Conservation (phyloP, 805 yeast species). For the Grigorovia jiainica region DNA sequence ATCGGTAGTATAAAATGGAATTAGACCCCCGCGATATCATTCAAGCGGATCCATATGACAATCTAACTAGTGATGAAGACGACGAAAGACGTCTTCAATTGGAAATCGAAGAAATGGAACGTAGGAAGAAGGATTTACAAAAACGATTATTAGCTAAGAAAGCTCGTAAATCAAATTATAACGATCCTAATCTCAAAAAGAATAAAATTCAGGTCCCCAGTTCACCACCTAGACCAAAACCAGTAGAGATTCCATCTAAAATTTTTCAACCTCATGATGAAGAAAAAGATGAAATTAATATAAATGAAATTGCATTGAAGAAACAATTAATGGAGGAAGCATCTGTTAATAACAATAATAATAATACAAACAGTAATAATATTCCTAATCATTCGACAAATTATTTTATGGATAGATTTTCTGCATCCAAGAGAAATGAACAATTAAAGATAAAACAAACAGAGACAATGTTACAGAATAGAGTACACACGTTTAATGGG, state of each 20-base stretch:
- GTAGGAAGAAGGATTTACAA: constrained; percentile 19
- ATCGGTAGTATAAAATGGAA: constrained; percentile 1
- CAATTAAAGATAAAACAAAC: constrained; percentile 13
- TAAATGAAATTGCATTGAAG: not conserved
- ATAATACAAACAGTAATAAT: not conserved
- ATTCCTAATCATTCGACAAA: constrained; percentile 11
- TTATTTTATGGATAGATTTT: constrained; percentile 28
- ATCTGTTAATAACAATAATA: not conserved
- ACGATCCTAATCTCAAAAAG: constrained; percentile 18
- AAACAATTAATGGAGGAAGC: not conserved
- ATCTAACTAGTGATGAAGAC: constrained; percentile 17
- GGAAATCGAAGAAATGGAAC: constrained; percentile 20
- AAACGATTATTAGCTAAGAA: constrained; percentile 16
- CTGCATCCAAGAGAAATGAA: constrained; percentile 19
- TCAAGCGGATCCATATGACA: constrained; percentile 12
- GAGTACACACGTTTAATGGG: constrained; percentile 32
- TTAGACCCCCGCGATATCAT: constrained; percentile 23
- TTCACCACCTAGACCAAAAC: constrained; percentile 17
- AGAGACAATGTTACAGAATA: constrained; percentile 24
- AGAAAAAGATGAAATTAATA: constrained; percentile 3
- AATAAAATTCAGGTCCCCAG: constrained; percentile 15
- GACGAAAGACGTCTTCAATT: constrained; percentile 14
- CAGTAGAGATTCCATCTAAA: constrained; percentile 4
- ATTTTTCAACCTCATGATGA: constrained; percentile 9
- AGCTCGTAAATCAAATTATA: constrained; percentile 4